Conservation (phyloP, 1,284 basidiomycete species). For the Apiotrichum akiyoshidainum region DNA sequence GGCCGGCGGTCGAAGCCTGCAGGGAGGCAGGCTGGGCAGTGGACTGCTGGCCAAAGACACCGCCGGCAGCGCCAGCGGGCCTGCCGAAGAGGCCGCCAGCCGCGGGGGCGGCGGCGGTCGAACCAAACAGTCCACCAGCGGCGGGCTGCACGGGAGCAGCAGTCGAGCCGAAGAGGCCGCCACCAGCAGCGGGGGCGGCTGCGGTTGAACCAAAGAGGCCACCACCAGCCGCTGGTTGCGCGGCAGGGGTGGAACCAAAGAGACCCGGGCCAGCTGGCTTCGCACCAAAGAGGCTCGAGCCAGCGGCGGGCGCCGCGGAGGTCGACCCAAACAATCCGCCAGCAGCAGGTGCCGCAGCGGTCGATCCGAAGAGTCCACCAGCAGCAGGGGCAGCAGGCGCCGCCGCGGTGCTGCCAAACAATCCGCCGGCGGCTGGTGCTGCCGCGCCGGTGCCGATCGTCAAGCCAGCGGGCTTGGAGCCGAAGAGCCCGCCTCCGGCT, state of each 20-base stretch:
- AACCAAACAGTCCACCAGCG: constrained; percentile 10
- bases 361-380: constrained; percentile 22
- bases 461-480: constrained; percentile 6
- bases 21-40: constrained; percentile 3
- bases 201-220: constrained; percentile 10
- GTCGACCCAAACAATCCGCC: constrained; percentile 16
- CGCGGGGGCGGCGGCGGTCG: constrained; percentile 9
- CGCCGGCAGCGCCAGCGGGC: constrained; percentile 3
- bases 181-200: constrained; percentile 1
- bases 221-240: background rate
- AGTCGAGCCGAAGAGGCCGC: constrained; percentile 3
- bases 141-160: background rate
- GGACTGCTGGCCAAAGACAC: constrained; percentile 15
- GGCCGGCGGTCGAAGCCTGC: constrained; percentile 7
- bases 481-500: background rate
- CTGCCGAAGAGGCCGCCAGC: constrained; percentile 4
- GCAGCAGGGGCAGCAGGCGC: constrained; percentile 13
- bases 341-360: constrained; percentile 8
- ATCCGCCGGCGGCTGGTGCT: background rate
- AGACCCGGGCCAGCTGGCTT: background rate
- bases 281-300: constrained; percentile 3
- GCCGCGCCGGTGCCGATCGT: no score
- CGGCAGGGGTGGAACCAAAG: constrained; percentile 5
- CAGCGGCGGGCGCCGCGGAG: constrained; percentile 6
- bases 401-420: constrained; percentile 14